Evolutionary conservation across 768 basidiomycete genomes (phyloP).

Genomic region (Kwoniella sp.): DNA sequence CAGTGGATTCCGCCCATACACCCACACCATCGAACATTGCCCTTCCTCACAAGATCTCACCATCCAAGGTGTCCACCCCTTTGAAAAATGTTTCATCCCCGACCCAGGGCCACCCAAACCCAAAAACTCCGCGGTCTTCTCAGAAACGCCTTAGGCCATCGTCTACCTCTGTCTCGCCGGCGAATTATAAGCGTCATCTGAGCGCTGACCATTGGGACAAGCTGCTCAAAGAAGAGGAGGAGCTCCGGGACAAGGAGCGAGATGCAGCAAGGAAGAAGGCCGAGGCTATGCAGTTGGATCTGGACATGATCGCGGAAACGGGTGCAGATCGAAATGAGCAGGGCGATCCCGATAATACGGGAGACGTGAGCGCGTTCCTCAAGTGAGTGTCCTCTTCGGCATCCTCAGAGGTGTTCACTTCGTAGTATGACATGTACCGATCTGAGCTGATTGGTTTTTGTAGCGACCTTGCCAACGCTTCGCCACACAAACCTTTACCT

Average conservation of each 20-base stretch:
- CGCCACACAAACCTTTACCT: neutral
- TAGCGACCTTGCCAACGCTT: slow-evolving; percentile 7
- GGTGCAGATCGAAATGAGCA: neutral
- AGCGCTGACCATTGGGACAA: slow-evolving; percentile 5
- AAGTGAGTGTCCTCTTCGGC: slow-evolving; percentile 18
- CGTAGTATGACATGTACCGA: no score
- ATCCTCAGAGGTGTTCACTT: no score
- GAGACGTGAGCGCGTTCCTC: slow-evolving; percentile 12
- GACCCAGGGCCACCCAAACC: neutral
- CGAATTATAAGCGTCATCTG: neutral
- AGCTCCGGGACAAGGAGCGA: neutral
- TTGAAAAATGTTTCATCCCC: neutral
- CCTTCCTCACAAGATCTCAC: neutral
- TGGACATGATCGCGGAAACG: neutral
- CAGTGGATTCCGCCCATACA: neutral
- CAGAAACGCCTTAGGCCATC: slow-evolving; percentile 8
- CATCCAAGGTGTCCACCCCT: neutral
- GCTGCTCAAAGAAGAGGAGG: slow-evolving; percentile 3
- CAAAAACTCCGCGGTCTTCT: slow-evolving; percentile 10
- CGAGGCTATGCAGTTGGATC: slow-evolving; percentile 5
- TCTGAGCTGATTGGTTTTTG: neutral
- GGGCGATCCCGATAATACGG: slow-evolving; percentile 7
- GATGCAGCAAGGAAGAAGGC: slow-evolving; percentile 10
- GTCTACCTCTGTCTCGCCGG: neutral
- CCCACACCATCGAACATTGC: neutral